Conservation (phyloP, 495 filamentous ascomycete genomes). For the Lasiosphaeriaceae sp. region DNA sequence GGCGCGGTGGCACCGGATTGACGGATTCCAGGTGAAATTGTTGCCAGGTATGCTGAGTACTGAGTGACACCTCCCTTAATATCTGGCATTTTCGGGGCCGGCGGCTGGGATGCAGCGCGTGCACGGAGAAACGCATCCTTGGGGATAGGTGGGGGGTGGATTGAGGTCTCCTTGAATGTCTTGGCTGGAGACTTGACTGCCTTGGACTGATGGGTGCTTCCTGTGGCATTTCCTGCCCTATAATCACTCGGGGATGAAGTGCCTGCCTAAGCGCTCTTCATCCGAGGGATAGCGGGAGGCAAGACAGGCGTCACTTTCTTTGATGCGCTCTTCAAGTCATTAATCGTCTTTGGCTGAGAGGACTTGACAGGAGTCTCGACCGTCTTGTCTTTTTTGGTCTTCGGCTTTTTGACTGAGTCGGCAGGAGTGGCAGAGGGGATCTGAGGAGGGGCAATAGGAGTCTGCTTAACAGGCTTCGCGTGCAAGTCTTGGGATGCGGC, state of each 20-base stretch:
- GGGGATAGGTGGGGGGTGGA: neutral
- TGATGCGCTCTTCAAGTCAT: conserved; percentile 4
- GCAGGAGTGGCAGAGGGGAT: conserved; percentile 9
- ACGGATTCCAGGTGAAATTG: neutral
- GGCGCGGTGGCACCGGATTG: neutral
- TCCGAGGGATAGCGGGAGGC: conserved; percentile 27
- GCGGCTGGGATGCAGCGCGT: neutral
- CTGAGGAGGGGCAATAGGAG: conserved; percentile 25
- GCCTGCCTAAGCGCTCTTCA: conserved; percentile 27
- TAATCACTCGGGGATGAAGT: conserved; percentile 10
- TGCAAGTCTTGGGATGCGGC: neutral
- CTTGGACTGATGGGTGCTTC: neutral
- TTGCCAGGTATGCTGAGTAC: no score
- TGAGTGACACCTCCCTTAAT: neutral
- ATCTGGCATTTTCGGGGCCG: neutral
- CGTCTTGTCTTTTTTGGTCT: neutral
- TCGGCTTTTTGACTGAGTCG: conserved; percentile 10
- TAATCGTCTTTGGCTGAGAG: conserved; percentile 9
- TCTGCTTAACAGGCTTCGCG: conserved; percentile 19
- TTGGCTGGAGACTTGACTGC: neutral
- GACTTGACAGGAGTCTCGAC: neutral
- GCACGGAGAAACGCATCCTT: neutral
- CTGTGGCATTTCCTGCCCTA: neutral
- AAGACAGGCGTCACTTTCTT: conserved; percentile 38
- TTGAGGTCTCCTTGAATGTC: neutral